Evolutionary conservation across 2,329 filamentous ascomycete genomes (phyloP).

Genomic region (Graphium sp.): DNA sequence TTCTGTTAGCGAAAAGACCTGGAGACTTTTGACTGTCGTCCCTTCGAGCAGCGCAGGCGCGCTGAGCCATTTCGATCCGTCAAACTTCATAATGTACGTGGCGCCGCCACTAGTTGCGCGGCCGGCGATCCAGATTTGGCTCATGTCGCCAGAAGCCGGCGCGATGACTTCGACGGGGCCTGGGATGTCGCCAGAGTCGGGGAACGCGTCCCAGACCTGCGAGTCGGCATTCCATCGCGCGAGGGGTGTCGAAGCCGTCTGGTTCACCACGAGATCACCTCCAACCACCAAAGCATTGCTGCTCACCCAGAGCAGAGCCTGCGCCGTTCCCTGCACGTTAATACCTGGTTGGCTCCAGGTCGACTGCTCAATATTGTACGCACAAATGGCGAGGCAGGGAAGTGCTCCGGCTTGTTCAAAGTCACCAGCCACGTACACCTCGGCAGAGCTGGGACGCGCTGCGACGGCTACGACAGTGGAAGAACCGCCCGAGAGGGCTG

Average conservation of each 20-base stretch:
- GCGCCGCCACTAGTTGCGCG: conserved; percentile 44
- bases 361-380: conserved; percentile 50
- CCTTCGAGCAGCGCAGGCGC: conserved; percentile 46
- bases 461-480: conserved; percentile 64
- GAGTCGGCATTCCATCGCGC: conserved; percentile 55
- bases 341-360: conserved; percentile 73
- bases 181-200: conserved; percentile 49
- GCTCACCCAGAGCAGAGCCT: conserved; percentile 60
- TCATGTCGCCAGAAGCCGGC: conserved; percentile 53
- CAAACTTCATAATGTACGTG: conserved; percentile 67
- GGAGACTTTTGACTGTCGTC: conserved; percentile 61
- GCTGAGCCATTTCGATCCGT: conserved; percentile 53
- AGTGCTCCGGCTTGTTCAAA: conserved; percentile 75
- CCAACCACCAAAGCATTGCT: conserved; percentile 57
- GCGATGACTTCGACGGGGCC: conserved; percentile 67
- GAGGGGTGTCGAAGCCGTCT: conserved; percentile 44
- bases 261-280: conserved; percentile 56
- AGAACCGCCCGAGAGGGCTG: conserved; percentile 52
- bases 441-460: conserved; percentile 48
- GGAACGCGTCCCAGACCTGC: conserved; percentile 47
- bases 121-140: conserved; percentile 71
- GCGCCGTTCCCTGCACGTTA: conserved; percentile 53
- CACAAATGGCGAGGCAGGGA: conserved; percentile 66
- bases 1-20: conserved; percentile 58
- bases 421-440: conserved; percentile 73